Evolutionary conservation across 257 asterid genomes (phyloP).

Genomic region (Schizonepeta tenuifolia): DNA sequence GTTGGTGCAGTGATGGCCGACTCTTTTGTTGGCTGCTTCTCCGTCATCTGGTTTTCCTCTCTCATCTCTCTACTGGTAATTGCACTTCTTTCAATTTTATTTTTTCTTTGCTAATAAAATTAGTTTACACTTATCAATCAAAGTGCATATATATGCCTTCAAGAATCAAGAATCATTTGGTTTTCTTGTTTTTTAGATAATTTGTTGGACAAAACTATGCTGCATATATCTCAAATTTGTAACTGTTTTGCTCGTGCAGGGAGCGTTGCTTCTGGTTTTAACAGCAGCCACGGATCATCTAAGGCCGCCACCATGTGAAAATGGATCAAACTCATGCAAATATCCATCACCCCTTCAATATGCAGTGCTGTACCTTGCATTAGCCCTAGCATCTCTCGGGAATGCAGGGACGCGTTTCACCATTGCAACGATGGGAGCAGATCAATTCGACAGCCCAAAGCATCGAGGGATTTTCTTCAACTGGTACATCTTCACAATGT

Average conservation of each 20-base stretch:
- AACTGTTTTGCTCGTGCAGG: conserved; percentile 42
- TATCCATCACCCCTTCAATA: conserved; percentile 55
- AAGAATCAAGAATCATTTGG: background rate
- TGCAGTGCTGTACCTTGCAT: conserved; percentile 48
- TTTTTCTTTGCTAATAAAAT: too few species aligned
- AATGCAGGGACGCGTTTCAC: conserved; percentile 68
- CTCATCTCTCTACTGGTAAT: conserved; percentile 68
- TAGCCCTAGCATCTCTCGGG: conserved; percentile 59
- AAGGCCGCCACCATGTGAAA: conserved; percentile 57
- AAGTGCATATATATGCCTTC: background rate
- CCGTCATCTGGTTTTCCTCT: conserved; percentile 79
- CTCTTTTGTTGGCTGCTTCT: conserved; percentile 68
- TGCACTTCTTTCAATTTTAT: background rate
- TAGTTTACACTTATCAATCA: background rate
- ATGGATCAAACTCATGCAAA: conserved; percentile 43
- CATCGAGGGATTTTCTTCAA: conserved; percentile 59
- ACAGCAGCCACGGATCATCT: conserved; percentile 49
- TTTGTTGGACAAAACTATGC: too few species aligned
- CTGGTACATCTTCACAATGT: conserved; percentile 66
- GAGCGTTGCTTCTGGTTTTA: conserved; percentile 44
- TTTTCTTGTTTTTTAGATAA: background rate
- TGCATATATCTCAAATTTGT: too few species aligned
- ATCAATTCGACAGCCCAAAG: conserved; percentile 52
- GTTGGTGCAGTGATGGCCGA: conserved; percentile 78
- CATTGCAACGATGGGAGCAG: conserved; percentile 73